These are phyloP conservation scores for Penstemon eatonii DNA, from an alignment of 257 asterid species.

Conservation along the genomic window DNA sequence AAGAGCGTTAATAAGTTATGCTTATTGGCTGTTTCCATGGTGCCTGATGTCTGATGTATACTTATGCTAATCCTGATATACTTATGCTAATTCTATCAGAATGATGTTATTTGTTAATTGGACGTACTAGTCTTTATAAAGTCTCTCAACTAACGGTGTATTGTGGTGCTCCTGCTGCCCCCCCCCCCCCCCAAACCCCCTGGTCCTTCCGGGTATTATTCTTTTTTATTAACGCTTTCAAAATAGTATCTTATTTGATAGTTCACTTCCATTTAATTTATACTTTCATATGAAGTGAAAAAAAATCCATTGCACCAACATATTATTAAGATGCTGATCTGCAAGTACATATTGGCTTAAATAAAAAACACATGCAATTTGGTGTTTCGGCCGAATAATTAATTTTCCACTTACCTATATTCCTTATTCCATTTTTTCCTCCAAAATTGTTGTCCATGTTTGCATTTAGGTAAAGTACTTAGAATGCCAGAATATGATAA, in stretches of 20 bases:
- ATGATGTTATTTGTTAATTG: slow-evolving; percentile 4
- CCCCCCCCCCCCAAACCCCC: not conserved
- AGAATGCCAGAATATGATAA: not conserved
- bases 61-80: not conserved
- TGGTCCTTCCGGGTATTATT: slow-evolving; percentile 1
- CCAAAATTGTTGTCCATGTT: not conserved
- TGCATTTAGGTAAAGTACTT: not conserved
- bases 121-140: not conserved
- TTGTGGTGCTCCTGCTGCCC: slow-evolving; percentile 4
- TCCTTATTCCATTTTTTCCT: slow-evolving; percentile 1
- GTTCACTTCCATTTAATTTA: not conserved
- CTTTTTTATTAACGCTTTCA: not conserved
- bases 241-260: not conserved
- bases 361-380: not conserved
- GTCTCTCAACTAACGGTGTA: not conserved
- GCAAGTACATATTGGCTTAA: not conserved
- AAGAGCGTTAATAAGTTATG: not conserved
- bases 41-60: slow-evolving; percentile 12
- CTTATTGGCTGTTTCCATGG: slow-evolving; percentile 12
- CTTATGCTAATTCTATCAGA: not conserved
- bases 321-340: slow-evolving; percentile 2
- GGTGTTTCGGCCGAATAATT: not conserved
- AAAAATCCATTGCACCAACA: not conserved
- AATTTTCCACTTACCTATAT: not conserved
- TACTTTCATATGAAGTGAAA: not conserved